Evolutionary conservation across 164 flowering plant species (phyloP).

Genomic region (Aristolochia fimbriata): DNA sequence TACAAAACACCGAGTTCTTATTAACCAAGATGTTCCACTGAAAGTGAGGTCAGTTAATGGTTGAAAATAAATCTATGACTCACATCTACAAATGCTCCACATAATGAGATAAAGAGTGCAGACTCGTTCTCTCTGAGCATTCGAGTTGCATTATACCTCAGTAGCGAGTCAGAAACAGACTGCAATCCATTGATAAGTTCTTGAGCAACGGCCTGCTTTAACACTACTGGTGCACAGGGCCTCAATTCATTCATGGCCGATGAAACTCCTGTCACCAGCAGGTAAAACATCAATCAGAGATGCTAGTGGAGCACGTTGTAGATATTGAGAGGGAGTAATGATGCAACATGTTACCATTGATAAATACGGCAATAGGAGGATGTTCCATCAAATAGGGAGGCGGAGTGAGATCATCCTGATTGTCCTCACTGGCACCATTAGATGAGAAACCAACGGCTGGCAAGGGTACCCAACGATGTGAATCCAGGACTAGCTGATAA

Average conservation of each 20-base stretch:
- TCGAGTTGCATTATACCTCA: conserved; percentile 69
- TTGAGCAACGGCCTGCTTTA: conserved; percentile 71
- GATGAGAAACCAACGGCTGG: conserved; percentile 78
- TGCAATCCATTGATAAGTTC: conserved; percentile 73
- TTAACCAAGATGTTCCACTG: neutral
- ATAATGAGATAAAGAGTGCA: conserved; percentile 71
- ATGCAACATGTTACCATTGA: conserved; percentile 48
- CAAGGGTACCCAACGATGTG: conserved; percentile 96
- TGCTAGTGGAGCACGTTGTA: neutral
- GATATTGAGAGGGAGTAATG: neutral
- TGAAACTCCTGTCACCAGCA: conserved; percentile 56
- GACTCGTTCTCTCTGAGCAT: conserved; percentile 81
- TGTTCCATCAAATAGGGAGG: conserved; percentile 94
- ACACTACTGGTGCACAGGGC: conserved; percentile 91
- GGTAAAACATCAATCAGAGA: neutral
- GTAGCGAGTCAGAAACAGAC: conserved; percentile 70
- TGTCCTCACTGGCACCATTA: conserved; percentile 49
- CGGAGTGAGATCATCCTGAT: conserved; percentile 81
- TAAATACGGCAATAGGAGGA: conserved; percentile 94
- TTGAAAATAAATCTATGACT: conserved; percentile 2
- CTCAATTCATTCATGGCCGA: conserved; percentile 93
- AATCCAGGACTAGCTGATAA: conserved; percentile 77
- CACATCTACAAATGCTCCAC: conserved; percentile 89
- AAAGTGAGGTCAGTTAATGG: neutral
- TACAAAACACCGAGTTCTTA: conserved; percentile 7